A percentile compares a stretch with the other conserved stretches of the same genome.
These are phyloP conservation scores for Pelagophyceae sp. DNA, from an alignment of 352 stramenopile genomes.

Conservation along the genomic window DNA sequence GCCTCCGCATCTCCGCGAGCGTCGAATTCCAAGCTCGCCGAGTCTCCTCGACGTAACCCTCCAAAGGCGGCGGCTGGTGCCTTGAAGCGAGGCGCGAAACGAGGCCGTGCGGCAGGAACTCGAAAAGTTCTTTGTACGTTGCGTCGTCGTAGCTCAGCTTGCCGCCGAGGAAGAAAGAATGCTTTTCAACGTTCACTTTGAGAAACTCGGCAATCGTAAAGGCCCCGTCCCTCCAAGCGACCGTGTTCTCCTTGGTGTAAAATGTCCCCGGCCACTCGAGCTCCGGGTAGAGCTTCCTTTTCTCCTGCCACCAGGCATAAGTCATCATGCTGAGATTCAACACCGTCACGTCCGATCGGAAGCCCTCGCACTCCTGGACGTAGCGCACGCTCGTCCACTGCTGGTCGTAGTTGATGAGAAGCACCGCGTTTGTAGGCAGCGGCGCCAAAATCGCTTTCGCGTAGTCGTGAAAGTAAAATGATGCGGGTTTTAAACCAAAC, in stretches of 20 bases:
- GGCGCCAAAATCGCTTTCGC: slow-evolving; percentile 66
- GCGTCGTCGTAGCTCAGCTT: slow-evolving; percentile 62
- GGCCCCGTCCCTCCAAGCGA: slow-evolving; percentile 27
- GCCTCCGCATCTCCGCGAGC: background rate
- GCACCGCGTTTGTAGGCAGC: slow-evolving; percentile 59
- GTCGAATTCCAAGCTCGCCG: slow-evolving; percentile 9
- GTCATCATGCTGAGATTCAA: slow-evolving; percentile 82
- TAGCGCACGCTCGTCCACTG: slow-evolving; percentile 80
- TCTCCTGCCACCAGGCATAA: slow-evolving; percentile 62
- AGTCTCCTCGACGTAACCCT: background rate
- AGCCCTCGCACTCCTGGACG: slow-evolving; percentile 70
- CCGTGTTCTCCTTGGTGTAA: slow-evolving; percentile 23
- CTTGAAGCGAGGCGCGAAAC: slow-evolving; percentile 22
- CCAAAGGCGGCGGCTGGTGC: background rate
- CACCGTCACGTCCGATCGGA: slow-evolving; percentile 62
- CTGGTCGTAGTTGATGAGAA: slow-evolving; percentile 82
- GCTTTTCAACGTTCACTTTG: slow-evolving; percentile 40
- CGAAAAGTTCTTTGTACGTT: slow-evolving; percentile 45
- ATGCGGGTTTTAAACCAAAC: background rate
- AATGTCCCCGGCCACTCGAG: slow-evolving; percentile 57
- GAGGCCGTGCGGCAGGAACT: slow-evolving; percentile 49
- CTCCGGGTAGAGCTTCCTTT: slow-evolving; percentile 52
- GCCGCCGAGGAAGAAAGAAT: slow-evolving; percentile 65
- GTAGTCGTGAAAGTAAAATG: slow-evolving; percentile 66
- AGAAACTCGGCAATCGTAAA: slow-evolving; percentile 55